Evolutionary conservation across 805 yeast genomes (phyloP).

Genomic region (Yarrowia divulgata): DNA sequence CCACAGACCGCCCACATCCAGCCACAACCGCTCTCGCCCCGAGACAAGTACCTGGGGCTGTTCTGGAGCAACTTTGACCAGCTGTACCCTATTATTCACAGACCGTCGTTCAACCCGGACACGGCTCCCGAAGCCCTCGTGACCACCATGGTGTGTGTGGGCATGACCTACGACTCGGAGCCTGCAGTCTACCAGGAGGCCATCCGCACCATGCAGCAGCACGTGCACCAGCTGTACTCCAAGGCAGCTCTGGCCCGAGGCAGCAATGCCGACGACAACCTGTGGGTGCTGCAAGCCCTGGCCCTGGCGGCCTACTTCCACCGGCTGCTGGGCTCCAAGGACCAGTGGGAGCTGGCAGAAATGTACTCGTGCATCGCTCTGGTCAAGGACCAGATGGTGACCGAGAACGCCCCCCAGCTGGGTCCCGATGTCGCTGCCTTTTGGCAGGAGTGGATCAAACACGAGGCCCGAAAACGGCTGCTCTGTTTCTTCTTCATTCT

Average conservation of each 20-base stretch:
- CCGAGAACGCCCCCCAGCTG: slow-evolving; percentile 9
- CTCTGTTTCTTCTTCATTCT: slow-evolving; percentile 55
- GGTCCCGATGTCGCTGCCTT: slow-evolving; percentile 40
- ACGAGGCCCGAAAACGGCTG: slow-evolving; percentile 54
- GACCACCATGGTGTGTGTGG: slow-evolving; percentile 47
- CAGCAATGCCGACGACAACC: slow-evolving; percentile 42
- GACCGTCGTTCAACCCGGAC: slow-evolving; percentile 49
- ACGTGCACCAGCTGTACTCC: slow-evolving; percentile 19
- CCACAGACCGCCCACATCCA: not conserved
- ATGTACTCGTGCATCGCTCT: slow-evolving; percentile 40
- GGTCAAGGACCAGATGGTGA: slow-evolving; percentile 37
- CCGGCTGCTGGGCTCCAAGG: slow-evolving; percentile 47
- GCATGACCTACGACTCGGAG: slow-evolving; percentile 48
- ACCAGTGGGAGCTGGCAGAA: slow-evolving; percentile 48
- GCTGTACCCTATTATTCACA: slow-evolving; percentile 54
- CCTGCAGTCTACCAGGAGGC: slow-evolving; percentile 46
- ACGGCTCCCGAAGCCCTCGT: slow-evolving; percentile 45
- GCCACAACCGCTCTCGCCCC: not conserved
- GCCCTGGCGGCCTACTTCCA: slow-evolving; percentile 47
- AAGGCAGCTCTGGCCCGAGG: slow-evolving; percentile 5
- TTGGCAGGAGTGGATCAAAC: slow-evolving; percentile 56
- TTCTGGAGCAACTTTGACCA: slow-evolving; percentile 53
- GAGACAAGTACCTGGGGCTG: slow-evolving; percentile 45
- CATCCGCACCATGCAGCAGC: slow-evolving; percentile 43
- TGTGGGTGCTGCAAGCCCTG: slow-evolving; percentile 48